Evolutionary conservation across 1,139 yeast species (phyloP).

Genomic region (Suhomyces kunorum): DNA sequence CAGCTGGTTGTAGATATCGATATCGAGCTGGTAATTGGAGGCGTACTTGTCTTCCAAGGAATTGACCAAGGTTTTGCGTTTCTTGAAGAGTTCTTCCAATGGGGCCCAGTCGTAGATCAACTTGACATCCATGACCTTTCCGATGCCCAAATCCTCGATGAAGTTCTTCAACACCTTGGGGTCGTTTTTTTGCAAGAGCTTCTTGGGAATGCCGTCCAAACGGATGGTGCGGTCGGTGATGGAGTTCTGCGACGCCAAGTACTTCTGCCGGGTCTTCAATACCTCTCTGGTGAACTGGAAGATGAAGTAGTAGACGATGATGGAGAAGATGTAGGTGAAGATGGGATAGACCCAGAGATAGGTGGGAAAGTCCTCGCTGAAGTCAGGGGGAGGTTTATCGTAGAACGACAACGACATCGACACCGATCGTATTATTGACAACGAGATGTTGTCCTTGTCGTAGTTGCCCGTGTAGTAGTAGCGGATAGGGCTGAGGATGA

Average conservation of each 20-base stretch:
- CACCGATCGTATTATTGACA: conserved; percentile 15
- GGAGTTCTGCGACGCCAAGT: conserved; percentile 46
- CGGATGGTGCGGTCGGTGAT: conserved; percentile 50
- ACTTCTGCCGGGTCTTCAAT: conserved; percentile 42
- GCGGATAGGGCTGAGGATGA: conserved; percentile 45
- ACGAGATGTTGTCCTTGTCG: conserved; percentile 39
- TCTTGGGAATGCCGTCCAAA: conserved; percentile 50
- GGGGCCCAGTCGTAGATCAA: conserved; percentile 58
- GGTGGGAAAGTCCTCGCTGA: conserved; percentile 21
- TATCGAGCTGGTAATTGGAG: conserved; percentile 43
- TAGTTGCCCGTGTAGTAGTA: conserved; percentile 49
- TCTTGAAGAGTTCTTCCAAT: conserved; percentile 42
- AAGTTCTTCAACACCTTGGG: conserved; percentile 48
- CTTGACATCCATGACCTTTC: conserved; percentile 56
- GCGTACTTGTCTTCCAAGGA: conserved; percentile 51
- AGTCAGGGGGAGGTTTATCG: conserved; percentile 16
- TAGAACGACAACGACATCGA: conserved; percentile 8
- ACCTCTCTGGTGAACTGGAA: conserved; percentile 41
- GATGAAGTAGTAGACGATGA: conserved; percentile 35
- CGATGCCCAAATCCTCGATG: conserved; percentile 62
- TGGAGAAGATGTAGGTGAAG: conserved; percentile 45
- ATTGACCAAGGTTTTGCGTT: conserved; percentile 35
- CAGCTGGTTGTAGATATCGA: conserved; percentile 39
- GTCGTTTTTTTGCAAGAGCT: conserved; percentile 41
- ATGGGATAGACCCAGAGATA: conserved; percentile 43